Evolutionary conservation across 768 basidiomycete genomes (phyloP).

Genomic region (Phaffia tasmanica): DNA sequence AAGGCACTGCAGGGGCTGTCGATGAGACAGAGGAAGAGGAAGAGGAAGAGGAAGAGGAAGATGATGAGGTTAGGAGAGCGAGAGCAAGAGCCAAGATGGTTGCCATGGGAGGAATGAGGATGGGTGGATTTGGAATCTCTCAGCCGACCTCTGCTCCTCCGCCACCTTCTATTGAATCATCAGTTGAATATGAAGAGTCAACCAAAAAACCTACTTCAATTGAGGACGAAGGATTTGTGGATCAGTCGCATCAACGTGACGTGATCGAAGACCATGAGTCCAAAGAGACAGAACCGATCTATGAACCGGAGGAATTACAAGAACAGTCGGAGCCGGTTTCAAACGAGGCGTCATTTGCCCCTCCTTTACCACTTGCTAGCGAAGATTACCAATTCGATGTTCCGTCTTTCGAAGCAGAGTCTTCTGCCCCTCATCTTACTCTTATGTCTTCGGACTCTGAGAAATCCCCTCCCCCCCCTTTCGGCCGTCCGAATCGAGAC

Average conservation of each 20-base stretch:
- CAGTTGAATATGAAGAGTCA: neutral
- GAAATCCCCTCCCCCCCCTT: constrained; percentile 39
- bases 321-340: neutral
- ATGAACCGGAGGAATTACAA: neutral
- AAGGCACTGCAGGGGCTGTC: neutral
- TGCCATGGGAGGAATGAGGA: constrained; percentile 13
- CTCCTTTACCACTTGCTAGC: neutral
- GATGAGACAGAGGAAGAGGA: constrained; percentile 23
- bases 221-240: neutral
- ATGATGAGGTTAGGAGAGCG: constrained; percentile 17
- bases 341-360: constrained; percentile 13
- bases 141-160: neutral
- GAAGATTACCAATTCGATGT: neutral
- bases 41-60: constrained; percentile 22
- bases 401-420: constrained; percentile 29
- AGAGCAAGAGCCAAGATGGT: constrained; percentile 23
- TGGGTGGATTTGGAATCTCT: constrained; percentile 11
- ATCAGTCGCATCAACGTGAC: neutral
- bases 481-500: constrained; percentile 40
- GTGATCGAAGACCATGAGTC: neutral
- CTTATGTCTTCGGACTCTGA: constrained; percentile 20
- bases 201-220: neutral
- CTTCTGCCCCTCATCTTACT: neutral
- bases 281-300: neutral
- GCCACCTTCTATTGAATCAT: neutral